Evolutionary conservation across 257 asterid species (phyloP).

Genomic region (Jacaranda mimosifolia): DNA sequence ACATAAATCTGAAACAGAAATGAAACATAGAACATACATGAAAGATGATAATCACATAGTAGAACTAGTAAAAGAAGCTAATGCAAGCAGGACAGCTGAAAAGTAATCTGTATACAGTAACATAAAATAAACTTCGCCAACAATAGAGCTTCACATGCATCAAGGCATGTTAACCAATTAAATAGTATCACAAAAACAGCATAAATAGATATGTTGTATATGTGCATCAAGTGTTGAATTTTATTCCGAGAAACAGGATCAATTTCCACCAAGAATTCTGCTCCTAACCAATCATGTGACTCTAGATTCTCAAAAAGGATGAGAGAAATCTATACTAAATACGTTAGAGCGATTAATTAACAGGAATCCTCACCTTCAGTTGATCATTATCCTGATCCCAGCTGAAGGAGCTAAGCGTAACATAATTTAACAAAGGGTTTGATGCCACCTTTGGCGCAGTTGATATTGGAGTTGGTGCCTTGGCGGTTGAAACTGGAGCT

Average conservation of each 20-base stretch:
- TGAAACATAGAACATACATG: not conserved
- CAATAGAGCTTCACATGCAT: not conserved
- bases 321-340: not conserved
- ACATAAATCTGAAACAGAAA: constrained; percentile 66
- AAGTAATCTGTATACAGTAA: not conserved
- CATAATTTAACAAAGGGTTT: constrained; percentile 50
- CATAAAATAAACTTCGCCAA: not conserved
- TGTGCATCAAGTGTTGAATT: not conserved
- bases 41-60: not conserved
- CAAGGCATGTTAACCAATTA: not conserved
- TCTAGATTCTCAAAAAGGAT: not conserved
- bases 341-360: not conserved
- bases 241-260: not conserved
- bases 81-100: not conserved
- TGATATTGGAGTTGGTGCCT: constrained; percentile 31
- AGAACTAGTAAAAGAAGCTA: not conserved
- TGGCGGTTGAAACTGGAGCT: constrained; percentile 42
- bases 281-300: not conserved
- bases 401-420: constrained; percentile 80
- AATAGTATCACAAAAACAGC: not conserved
- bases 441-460: constrained; percentile 48
- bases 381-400: constrained; percentile 93
- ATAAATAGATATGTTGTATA: not conserved
- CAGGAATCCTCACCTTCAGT: constrained; percentile 60
- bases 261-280: not conserved